Base-by-base conservation (phyloP, 495 filamentous ascomycete species). In the Neurospora sublineolata region DNA sequence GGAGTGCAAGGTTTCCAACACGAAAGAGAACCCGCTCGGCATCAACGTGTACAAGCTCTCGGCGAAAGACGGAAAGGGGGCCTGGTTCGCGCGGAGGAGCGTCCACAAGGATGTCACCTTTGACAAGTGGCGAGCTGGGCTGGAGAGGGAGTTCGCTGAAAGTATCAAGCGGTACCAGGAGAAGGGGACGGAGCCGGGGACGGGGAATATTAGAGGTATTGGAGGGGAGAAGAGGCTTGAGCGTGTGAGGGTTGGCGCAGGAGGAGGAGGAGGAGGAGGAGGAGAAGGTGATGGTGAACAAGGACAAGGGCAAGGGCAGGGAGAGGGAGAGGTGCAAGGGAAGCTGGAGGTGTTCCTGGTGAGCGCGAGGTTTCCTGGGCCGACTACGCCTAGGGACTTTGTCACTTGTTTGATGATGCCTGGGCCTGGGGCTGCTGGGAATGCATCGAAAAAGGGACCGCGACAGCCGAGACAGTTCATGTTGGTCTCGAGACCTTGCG, bases 1-100 rank as follows among this genome's bases (percentile, higher is more conserved):
- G 75, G 91, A 92, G 11, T 80, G 93, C 73, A 96, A 93, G 78
- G 75, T 94, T 68, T 84, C 80, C 37, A 75, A 84, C 0, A 89
- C 75, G 3, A 60, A 41, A 11, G 90, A 94, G 8, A 97, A 95
- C 75, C 93, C 92, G 7, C 82, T 93, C 12, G 89, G 86, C 0
- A 87, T 97, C 20, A 82, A 84, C 30, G 87, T 97, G 14, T 97
- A 93, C 81, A 97, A 96, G 77, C 83, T 95, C 36, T 79, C 83
- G 0, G 88, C 90, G 0, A 88, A 90, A 71, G 95, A 97, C 76
- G 91, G 93, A 3, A 90, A 90, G 67, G 95, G 94, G 0, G 84
- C 88, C 4, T 98, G 94, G 94, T 98, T 97, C 80, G 93, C 92
- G 11, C 81, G 95, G 70, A 84, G 93, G 37, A 97, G 92, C 75